Conservation (phyloP, 2,329 filamentous ascomycete species). For the Tolypocladium sp. region DNA sequence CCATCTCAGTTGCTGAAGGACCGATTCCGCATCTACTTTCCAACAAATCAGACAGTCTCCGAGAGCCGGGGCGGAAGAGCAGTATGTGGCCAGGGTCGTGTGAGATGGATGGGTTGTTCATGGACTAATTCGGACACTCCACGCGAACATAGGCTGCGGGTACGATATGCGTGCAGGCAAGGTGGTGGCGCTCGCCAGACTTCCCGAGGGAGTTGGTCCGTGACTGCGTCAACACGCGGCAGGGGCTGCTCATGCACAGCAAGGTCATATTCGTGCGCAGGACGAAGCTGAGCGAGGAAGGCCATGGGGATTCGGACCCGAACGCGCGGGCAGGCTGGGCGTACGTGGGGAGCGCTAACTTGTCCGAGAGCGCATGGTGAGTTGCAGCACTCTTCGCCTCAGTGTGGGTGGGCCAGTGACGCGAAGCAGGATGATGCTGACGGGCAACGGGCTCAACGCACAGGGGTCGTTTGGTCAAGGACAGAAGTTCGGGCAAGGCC, state of each 20-base stretch:
- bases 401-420: conserved; percentile 1
- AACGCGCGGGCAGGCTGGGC: conserved; percentile 49
- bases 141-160: conserved; percentile 51
- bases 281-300: conserved; percentile 1
- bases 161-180: conserved; percentile 69
- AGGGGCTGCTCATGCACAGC: conserved; percentile 76
- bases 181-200: conserved; percentile 58
- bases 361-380: conserved; percentile 89
- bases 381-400: conserved; percentile 16
- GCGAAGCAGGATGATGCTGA: not conserved
- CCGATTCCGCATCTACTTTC: conserved; percentile 70
- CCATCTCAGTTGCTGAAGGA: conserved; percentile 24
- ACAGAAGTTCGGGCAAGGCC: conserved; percentile 54
- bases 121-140: conserved; percentile 10
- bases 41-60: conserved; percentile 59
- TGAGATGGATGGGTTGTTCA: not conserved
- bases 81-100: conserved; percentile 21
- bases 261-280: conserved; percentile 56
- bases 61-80: conserved; percentile 52
- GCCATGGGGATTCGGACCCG: conserved; percentile 4
- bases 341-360: conserved; percentile 84
- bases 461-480: conserved; percentile 70
- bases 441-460: conserved; percentile 1
- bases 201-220: conserved; percentile 68
- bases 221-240: conserved; percentile 64